phyloP scores from a whole-genome alignment of 2,329 filamentous ascomycete species.

The Sarocladium oryzae region DNA sequence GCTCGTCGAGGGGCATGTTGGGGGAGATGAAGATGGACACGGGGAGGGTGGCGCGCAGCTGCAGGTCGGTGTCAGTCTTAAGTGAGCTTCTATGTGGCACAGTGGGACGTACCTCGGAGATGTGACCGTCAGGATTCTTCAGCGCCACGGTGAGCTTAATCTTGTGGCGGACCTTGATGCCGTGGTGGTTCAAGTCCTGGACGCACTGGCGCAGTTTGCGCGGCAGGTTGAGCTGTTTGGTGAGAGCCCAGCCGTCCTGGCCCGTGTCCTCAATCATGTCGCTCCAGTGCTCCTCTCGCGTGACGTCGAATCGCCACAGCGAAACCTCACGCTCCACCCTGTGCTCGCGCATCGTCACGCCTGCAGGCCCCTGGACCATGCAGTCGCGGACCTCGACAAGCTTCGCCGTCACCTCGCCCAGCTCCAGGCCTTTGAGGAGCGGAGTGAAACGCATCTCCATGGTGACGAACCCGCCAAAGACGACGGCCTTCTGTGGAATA shows the following conservation, averaged over 20 bases:
- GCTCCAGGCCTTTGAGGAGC: constrained; percentile 77
- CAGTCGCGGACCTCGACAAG: constrained; percentile 74
- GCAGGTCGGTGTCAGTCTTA: not conserved
- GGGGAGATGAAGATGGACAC: constrained; percentile 94
- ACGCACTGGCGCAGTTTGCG: constrained; percentile 76
- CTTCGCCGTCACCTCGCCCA: constrained; percentile 76
- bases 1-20: constrained; percentile 80
- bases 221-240: constrained; percentile 62
- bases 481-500: constrained; percentile 87
- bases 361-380: constrained; percentile 40
- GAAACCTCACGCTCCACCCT: constrained; percentile 60
- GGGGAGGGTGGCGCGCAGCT: constrained; percentile 83
- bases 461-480: constrained; percentile 81
- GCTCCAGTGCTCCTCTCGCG: constrained; percentile 57
- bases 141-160: constrained; percentile 86
- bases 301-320: constrained; percentile 49
- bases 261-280: constrained; percentile 62
- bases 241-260: constrained; percentile 59
- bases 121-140: constrained; percentile 89
- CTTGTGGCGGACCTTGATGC: constrained; percentile 90
- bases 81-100: too few species aligned
- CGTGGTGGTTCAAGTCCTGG: constrained; percentile 81
- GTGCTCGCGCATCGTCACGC: constrained; percentile 46
- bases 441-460: constrained; percentile 85
- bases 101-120: constrained; percentile 64